phyloP scores from a whole-genome alignment of 352 stramenopile genomes.

The Lagenidium giganteum region DNA sequence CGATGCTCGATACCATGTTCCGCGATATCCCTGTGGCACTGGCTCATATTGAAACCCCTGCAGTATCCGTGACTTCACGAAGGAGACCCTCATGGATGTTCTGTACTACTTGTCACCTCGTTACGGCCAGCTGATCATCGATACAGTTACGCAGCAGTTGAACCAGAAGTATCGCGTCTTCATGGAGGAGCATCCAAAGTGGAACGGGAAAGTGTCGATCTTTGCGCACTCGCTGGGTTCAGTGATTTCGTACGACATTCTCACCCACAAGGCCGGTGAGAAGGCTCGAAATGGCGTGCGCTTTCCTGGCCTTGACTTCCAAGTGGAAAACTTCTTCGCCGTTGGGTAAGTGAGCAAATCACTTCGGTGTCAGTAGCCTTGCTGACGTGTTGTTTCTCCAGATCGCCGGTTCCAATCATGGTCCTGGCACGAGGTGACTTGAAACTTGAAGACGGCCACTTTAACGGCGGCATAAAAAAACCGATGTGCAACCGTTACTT shows the following conservation, averaged over 20 bases:
- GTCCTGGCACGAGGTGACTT: conserved; percentile 78
- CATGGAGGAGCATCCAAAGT: conserved; percentile 83
- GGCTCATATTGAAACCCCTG: background rate
- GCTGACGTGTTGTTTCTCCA: conserved; percentile 10
- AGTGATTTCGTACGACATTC: conserved; percentile 90
- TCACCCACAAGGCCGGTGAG: conserved; percentile 72
- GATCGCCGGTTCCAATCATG: conserved; percentile 80
- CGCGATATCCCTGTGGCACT: conserved; percentile 73
- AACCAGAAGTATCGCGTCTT: conserved; percentile 90
- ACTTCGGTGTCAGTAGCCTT: background rate
- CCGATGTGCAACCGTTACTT: conserved; percentile 80
- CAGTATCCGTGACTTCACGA: conserved; percentile 90
- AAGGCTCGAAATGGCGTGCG: conserved; percentile 58
- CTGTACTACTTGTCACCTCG: conserved; percentile 90
- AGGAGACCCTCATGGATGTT: conserved; percentile 93
- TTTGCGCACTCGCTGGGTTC: conserved; percentile 88
- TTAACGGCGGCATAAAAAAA: conserved; percentile 76
- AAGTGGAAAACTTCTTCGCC: conserved; percentile 85
- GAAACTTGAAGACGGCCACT: conserved; percentile 65
- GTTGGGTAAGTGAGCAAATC: conserved; percentile 47
- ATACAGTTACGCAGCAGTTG: conserved; percentile 85
- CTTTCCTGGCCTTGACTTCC: conserved; percentile 78
- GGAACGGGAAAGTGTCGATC: conserved; percentile 86
- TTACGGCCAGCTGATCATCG: conserved; percentile 89
- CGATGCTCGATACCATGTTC: conserved; percentile 78